Evolutionary conservation across 2,329 filamentous ascomycete species (phyloP).

Genomic region (Colletotrichum acutatum): DNA sequence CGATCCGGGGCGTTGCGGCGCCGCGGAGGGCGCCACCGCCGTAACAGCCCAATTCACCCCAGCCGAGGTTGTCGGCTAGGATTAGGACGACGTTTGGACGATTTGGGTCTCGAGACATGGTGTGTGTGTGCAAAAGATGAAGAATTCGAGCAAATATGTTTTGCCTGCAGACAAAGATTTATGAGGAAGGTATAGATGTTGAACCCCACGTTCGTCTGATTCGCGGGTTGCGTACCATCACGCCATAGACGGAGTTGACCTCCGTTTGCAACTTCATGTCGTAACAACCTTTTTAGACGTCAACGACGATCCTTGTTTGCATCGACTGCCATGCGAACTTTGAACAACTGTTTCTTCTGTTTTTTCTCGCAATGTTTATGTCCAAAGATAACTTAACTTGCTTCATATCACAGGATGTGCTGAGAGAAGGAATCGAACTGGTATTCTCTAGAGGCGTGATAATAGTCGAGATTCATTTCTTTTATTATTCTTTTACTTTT

Average conservation of each 20-base stretch:
- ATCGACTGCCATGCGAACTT: neutral
- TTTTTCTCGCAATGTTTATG: no score
- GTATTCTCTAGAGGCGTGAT: no score
- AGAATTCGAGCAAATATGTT: neutral
- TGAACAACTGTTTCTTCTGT: no score
- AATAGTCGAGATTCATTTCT: no score
- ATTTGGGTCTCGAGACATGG: slow-evolving; percentile 38
- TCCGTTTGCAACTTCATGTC: neutral
- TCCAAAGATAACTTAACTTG: no score
- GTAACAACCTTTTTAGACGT: neutral
- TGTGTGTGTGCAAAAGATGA: neutral
- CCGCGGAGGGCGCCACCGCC: slow-evolving; percentile 46
- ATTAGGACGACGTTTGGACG: slow-evolving; percentile 46
- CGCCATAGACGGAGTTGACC: neutral
- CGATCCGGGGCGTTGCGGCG: slow-evolving; percentile 47
- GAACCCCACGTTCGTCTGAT: neutral
- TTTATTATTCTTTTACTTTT: no score
- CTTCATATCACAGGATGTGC: rapidly evolving
- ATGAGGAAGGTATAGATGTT: neutral
- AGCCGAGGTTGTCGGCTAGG: slow-evolving; percentile 50
- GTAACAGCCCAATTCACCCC: slow-evolving; percentile 49
- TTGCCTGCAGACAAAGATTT: neutral
- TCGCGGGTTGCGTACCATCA: neutral
- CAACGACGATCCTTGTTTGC: neutral
- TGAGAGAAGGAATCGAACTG: no score